Evolutionary conservation across 2,329 filamentous ascomycete species (phyloP).

Genomic region (Ilyonectria robusta): DNA sequence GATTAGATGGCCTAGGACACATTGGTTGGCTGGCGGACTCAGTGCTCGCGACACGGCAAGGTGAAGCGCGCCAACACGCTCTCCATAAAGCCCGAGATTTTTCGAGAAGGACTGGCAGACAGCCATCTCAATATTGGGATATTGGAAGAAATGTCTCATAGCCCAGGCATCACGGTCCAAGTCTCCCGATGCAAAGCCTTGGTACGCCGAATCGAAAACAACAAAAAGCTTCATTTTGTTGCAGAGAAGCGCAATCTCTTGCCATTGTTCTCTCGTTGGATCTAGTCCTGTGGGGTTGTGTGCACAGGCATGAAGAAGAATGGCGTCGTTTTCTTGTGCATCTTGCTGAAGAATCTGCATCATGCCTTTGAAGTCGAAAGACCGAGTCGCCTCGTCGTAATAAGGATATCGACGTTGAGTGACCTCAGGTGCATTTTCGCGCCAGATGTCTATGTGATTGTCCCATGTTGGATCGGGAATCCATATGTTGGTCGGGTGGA

Average conservation of each 20-base stretch:
- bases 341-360: slow-evolving; percentile 41
- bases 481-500: slow-evolving; percentile 48
- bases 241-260: slow-evolving; percentile 49
- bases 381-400: slow-evolving; percentile 43
- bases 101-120: slow-evolving; percentile 55
- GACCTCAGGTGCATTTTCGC: slow-evolving; percentile 41
- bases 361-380: slow-evolving; percentile 52
- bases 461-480: slow-evolving; percentile 57
- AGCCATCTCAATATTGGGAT: slow-evolving; percentile 36
- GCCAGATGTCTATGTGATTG: slow-evolving; percentile 61
- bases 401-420: slow-evolving; percentile 50
- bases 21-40: background rate
- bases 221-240: slow-evolving; percentile 49
- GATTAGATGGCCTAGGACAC: background rate
- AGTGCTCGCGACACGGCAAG: slow-evolving; percentile 17
- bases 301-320: slow-evolving; percentile 56
- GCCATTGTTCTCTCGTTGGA: slow-evolving; percentile 53
- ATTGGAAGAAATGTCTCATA: slow-evolving; percentile 47
- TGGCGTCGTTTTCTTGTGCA: slow-evolving; percentile 47
- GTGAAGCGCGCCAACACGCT: slow-evolving; percentile 50
- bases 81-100: slow-evolving; percentile 56
- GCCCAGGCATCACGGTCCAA: slow-evolving; percentile 53
- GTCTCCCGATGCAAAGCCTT: slow-evolving; percentile 55
- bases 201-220: slow-evolving; percentile 57
- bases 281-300: slow-evolving; percentile 59